Evolutionary conservation across 2,329 filamentous ascomycete genomes (phyloP), one percentile per base, ranked within the genome.

Genomic region (Lasiodiplodia theobromae): DNA sequence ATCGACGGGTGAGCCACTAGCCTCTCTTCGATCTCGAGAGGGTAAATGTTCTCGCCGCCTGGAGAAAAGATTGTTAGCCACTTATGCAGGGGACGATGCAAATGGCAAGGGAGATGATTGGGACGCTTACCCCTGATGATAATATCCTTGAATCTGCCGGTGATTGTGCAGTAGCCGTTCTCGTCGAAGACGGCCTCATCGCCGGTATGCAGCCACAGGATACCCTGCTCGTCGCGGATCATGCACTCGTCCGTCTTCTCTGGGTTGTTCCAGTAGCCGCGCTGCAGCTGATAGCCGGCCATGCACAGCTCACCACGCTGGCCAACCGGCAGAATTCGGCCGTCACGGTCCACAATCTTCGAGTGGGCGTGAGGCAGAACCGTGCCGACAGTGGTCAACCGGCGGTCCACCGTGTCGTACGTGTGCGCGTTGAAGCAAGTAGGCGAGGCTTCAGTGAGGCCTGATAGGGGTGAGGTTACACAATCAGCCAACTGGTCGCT

Each of bases 341-440:
- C 90, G 18, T 89, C 83, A 37, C 86, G 83, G 74, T 93, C 89
- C 28, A 94, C 88, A 71, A 95, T 92, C 81, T 96, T 96, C 63
- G 92, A 92, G 49, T 87, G 85, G 21, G 80, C 81, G 74, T 95
- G 91, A 3, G 92, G 92, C 82, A 95, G 88, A 56, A 94, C 81
- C 18, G 89, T 91, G 2, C 92, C 92, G 0, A 94, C 92, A 0
- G 91, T 94, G 2, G 86, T 88, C 31, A 94, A 82, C 47, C 91
- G 85, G 49, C 84, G 85, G 71, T 89, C 83, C 62, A 93, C 86
- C 0, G 88, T 86, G 77, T 94, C 92, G 69, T 91, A 88, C 0
- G 90, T 92, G 74, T 91, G 90, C 12, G 92, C 90, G 73, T 93
- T 94, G 83, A 94, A 94, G 79, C 91, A 92, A 0, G 91, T 93